phyloP scores from a whole-genome alignment of 495 filamentous ascomycete species.

The Aspergillus funiculosus region DNA sequence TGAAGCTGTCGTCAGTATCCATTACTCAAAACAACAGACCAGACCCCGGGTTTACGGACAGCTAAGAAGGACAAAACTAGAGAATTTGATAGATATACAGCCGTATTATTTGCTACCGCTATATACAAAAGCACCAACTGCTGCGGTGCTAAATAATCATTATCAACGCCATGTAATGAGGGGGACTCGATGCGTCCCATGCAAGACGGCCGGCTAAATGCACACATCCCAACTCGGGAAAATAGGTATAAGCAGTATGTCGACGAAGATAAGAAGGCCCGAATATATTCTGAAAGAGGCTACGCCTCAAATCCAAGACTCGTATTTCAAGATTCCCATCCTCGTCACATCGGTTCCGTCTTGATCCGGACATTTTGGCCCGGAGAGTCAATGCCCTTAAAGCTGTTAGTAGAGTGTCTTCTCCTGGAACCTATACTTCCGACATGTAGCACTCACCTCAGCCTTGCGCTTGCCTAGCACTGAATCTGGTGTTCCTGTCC shows the following conservation, averaged over 20 bases:
- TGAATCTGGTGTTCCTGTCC: slow-evolving; percentile 55
- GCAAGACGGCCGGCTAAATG: slow-evolving; percentile 20
- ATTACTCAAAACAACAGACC: neutral
- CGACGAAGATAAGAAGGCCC: neutral
- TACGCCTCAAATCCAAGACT: neutral
- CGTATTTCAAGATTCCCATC: slow-evolving; percentile 4
- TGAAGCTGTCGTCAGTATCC: no score
- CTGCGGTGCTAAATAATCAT: neutral
- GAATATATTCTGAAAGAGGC: neutral
- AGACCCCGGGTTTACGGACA: neutral
- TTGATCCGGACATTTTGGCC: slow-evolving; percentile 39
- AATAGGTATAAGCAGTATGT: slow-evolving; percentile 2
- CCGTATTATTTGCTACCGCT: slow-evolving; percentile 1
- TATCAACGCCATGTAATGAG: slow-evolving; percentile 2
- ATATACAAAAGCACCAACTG: slow-evolving; percentile 7
- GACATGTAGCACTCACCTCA: slow-evolving; percentile 63
- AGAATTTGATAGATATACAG: neutral
- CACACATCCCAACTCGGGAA: slow-evolving; percentile 8
- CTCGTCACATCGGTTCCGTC: slow-evolving; percentile 32
- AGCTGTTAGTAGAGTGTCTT: slow-evolving; percentile 14
- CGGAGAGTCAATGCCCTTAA: slow-evolving; percentile 33
- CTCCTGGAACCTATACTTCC: no score
- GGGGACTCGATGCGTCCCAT: neutral
- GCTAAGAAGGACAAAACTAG: neutral
- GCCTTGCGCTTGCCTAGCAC: slow-evolving; percentile 74